Conservation (phyloP, 805 yeast genomes). For the Zygotorulaspora chibaensis region DNA sequence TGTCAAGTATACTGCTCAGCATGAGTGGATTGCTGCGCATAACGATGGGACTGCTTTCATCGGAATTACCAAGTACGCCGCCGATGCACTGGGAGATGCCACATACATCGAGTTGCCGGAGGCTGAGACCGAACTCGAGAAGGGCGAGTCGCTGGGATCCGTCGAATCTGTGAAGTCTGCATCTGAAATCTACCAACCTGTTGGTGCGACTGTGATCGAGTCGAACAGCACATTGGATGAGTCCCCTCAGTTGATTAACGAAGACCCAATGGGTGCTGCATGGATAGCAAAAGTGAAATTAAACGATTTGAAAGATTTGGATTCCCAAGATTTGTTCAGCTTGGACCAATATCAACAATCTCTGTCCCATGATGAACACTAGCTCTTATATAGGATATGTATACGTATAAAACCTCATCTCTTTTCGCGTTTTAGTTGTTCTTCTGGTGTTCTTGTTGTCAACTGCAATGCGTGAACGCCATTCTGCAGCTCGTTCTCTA, state of each 20-base stretch:
- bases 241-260: constrained; percentile 73
- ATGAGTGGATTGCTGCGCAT: constrained; percentile 91
- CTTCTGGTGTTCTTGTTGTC: constrained; percentile 70
- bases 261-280: constrained; percentile 89
- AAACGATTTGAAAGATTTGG: constrained; percentile 43
- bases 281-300: constrained; percentile 83
- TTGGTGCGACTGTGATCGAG: constrained; percentile 68
- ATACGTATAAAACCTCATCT: not conserved
- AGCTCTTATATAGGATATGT: not conserved
- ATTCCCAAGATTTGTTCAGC: constrained; percentile 45
- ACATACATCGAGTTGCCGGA: constrained; percentile 90
- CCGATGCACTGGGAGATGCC: constrained; percentile 95
- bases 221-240: constrained; percentile 63
- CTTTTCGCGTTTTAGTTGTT: constrained; percentile 32
- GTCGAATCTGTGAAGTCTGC: constrained; percentile 95
- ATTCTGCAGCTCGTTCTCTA: constrained; percentile 63
- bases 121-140: constrained; percentile 52
- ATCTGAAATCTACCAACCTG: constrained; percentile 86
- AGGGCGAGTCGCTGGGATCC: constrained; percentile 84
- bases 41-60: constrained; percentile 76
- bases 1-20: constrained; percentile 77
- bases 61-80: constrained; percentile 94
- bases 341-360: constrained; percentile 54
- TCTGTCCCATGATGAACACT: constrained; percentile 50
- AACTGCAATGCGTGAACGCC: constrained; percentile 84